Percentiles rank a stretch among this genome's conserved stretches.
These are phyloP conservation scores for Smithsoniella earleae DNA, from an alignment of 163 green algal genomes.

Conservation along the genomic window DNA sequence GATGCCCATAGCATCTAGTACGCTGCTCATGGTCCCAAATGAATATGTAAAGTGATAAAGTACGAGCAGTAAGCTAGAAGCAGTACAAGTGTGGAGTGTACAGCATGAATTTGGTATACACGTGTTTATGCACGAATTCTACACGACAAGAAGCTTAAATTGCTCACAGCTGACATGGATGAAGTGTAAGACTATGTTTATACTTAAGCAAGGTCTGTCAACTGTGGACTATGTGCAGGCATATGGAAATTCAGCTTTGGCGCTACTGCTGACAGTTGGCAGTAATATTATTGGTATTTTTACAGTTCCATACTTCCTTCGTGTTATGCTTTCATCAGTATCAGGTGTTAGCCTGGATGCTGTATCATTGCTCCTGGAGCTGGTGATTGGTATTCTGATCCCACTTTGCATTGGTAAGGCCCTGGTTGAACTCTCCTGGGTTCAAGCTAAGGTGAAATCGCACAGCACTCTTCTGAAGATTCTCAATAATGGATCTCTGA, in stretches of 20 bases:
- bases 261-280: conserved; percentile 59
- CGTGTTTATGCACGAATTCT: neutral
- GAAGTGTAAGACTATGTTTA: no score
- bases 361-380: conserved; percentile 53
- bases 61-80: no score
- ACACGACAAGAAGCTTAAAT: neutral
- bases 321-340: conserved; percentile 39
- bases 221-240: conserved; percentile 36
- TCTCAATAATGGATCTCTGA: conserved; percentile 26
- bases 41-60: no score
- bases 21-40: no score
- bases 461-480: conserved; percentile 21
- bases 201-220: no score
- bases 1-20: no score
- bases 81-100: no score
- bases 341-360: conserved; percentile 46
- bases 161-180: no score
- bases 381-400: conserved; percentile 57
- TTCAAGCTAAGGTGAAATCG: neutral
- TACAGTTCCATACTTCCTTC: conserved; percentile 50
- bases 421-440: conserved; percentile 41
- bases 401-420: conserved; percentile 55
- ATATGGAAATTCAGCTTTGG: conserved; percentile 61
- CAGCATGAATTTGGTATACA: neutral
- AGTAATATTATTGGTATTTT: conserved; percentile 68